Evolutionary conservation across 1,284 basidiomycete species (phyloP), one percentile per base, ranked within the genome.

Genomic region (Schizophyllum commune): DNA sequence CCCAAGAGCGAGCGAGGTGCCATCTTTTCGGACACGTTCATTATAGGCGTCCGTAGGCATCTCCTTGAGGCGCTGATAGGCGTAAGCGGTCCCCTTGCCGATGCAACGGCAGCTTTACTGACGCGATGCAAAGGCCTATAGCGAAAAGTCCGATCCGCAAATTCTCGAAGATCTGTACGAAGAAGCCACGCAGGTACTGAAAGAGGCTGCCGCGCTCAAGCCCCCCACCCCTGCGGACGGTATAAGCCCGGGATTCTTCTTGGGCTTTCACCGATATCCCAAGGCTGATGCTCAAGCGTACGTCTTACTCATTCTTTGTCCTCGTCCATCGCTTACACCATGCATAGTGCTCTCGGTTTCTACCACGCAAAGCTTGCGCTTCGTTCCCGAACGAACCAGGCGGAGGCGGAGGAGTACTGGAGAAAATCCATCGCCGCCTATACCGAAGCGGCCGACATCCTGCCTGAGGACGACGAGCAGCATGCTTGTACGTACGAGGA

Each of bases 391-490:
- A 51, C n/a, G 8, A 5, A 6, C n/a, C 7, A 6, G 17, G 52
- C 52, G n/a, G 52, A 6, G 7, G 52, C 52, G 21, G 9, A 51
- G 8, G 55, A 61, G 1, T 63, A 65, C 52, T 64, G 52, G 34
- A 56, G 52, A 32, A 58, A 66, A 51, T 67, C 70, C 1, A 67
- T 64, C 9, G 17, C 62, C 7, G 57, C 21, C 17, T 73, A 74
- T 58, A 17, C 64, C 7, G 56, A 66, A 5, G 70, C 73, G 5
- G 69, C 69, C 2, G 58, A 62, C n/a, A 61, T 27, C 27, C 69
- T 65, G 59, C 68, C 73, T 1, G 59, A 67, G 55, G 73, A 73
- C 59, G 73, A 74, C 57, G 69, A 73, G 51, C 20, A 63, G 5
- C 68, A 71, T 58, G 58, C 66, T 7, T 71, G 73, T 72, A 64